Conservation (phyloP, 2,329 filamentous ascomycete species). For the Calonectria pseudoturangicola region DNA sequence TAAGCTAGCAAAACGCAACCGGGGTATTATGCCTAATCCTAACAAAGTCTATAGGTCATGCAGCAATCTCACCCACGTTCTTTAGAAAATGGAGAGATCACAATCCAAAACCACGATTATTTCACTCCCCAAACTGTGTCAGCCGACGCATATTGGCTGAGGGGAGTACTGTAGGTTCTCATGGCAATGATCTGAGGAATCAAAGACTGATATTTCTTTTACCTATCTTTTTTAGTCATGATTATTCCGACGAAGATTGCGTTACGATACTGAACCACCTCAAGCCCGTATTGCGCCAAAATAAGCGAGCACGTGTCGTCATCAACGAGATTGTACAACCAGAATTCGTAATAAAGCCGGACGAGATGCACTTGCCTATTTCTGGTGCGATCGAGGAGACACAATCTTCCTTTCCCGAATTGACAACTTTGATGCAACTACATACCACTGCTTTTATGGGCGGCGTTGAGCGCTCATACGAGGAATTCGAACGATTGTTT, state of each 20-base stretch:
- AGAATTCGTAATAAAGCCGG: background rate
- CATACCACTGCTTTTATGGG: conserved; percentile 8
- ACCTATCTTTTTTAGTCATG: background rate
- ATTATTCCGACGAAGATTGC: conserved; percentile 3
- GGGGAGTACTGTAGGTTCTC: background rate
- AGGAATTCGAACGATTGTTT: background rate
- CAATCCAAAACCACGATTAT: background rate
- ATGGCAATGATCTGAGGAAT: background rate
- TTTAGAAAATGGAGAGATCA: conserved; percentile 1
- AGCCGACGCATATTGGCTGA: background rate
- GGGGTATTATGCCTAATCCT: background rate
- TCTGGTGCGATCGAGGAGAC: background rate
- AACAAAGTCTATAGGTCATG: background rate
- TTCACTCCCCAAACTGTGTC: background rate
- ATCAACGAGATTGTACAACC: conserved; percentile 10
- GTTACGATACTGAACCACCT: background rate
- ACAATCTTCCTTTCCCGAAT: background rate
- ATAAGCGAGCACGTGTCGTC: background rate
- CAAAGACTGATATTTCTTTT: background rate
- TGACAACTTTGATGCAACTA: background rate
- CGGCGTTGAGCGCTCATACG: background rate
- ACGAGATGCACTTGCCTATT: background rate
- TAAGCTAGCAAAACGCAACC: background rate
- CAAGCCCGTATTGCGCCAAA: background rate
- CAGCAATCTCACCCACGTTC: background rate